phyloP scores from a whole-genome alignment of 768 basidiomycete genomes.

The Podaxis sp. region DNA sequence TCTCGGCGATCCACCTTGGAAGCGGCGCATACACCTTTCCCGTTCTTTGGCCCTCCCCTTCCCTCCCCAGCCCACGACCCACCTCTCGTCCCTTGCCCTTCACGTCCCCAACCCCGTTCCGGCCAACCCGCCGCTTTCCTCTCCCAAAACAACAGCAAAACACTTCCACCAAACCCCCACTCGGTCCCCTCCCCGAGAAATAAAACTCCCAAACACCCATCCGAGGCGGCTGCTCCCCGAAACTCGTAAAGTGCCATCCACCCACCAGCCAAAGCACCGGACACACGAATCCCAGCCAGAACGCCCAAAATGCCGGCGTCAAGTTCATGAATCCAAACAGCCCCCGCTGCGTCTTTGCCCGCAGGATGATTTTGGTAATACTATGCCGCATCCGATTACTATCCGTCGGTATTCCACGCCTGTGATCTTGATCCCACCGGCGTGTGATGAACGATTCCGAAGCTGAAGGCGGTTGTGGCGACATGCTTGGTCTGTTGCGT shows the following conservation, averaged over 20 bases:
- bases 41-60: neutral
- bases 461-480: constrained; percentile 25
- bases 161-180: constrained; percentile 34
- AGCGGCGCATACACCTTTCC: constrained; percentile 29
- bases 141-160: constrained; percentile 28
- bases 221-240: constrained; percentile 44
- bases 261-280: constrained; percentile 78
- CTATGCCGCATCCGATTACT: constrained; percentile 28
- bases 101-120: neutral
- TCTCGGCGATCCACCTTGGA: constrained; percentile 43
- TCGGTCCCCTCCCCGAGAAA: constrained; percentile 21
- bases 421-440: constrained; percentile 47
- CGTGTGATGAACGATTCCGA: constrained; percentile 53
- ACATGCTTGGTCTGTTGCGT: neutral
- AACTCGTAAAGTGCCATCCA: constrained; percentile 63
- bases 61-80: constrained; percentile 3
- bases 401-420: constrained; percentile 17
- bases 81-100: constrained; percentile 13
- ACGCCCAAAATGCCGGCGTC: constrained; percentile 58
- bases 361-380: constrained; percentile 27
- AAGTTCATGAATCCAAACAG: constrained; percentile 16
- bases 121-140: constrained; percentile 16
- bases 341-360: constrained; percentile 29
- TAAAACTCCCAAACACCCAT: constrained; percentile 47
- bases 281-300: constrained; percentile 72